phyloP scores from a whole-genome alignment of 2,329 filamentous ascomycete genomes.

The Neurospora crassa region DNA sequence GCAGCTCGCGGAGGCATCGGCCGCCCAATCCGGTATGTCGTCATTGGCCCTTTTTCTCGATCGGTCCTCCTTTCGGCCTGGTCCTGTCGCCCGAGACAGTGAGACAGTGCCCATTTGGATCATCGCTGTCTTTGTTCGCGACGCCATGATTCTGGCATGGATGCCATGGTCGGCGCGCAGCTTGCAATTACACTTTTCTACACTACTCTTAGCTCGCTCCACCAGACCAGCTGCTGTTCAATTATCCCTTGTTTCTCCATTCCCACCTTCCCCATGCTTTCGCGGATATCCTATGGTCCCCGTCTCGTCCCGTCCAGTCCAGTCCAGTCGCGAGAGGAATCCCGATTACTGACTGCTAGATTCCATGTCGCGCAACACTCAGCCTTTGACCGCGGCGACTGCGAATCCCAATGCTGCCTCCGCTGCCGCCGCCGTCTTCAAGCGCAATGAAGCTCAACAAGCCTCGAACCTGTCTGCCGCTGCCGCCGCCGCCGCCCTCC shows the following conservation, averaged over 20 bases:
- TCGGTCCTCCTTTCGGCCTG: neutral
- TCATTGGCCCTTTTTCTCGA: slow-evolving; percentile 11
- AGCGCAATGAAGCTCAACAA: slow-evolving; percentile 37
- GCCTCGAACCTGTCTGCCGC: slow-evolving; percentile 64
- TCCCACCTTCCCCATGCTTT: neutral
- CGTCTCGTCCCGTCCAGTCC: neutral
- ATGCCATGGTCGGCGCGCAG: neutral
- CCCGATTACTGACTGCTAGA: neutral
- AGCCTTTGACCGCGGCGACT: slow-evolving; percentile 56
- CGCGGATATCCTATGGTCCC: neutral
- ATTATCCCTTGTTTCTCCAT: neutral
- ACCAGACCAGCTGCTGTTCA: neutral
- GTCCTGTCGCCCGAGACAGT: neutral
- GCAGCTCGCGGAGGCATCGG: slow-evolving; percentile 37
- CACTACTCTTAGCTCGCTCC: neutral
- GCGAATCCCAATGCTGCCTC: slow-evolving; percentile 66
- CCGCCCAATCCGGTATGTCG: slow-evolving; percentile 39
- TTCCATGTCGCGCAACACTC: slow-evolving; percentile 12
- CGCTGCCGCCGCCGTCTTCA: slow-evolving; percentile 75
- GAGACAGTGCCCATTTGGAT: neutral
- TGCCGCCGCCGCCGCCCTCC: slow-evolving; percentile 77
- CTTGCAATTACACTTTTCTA: neutral
- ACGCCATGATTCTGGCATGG: neutral
- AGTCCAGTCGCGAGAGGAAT: neutral
- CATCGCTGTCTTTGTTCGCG: neutral